Evolutionary conservation across 2,329 filamentous ascomycete species (phyloP), one percentile per base, ranked within the genome.

Genomic region (Diaporthe sp.): DNA sequence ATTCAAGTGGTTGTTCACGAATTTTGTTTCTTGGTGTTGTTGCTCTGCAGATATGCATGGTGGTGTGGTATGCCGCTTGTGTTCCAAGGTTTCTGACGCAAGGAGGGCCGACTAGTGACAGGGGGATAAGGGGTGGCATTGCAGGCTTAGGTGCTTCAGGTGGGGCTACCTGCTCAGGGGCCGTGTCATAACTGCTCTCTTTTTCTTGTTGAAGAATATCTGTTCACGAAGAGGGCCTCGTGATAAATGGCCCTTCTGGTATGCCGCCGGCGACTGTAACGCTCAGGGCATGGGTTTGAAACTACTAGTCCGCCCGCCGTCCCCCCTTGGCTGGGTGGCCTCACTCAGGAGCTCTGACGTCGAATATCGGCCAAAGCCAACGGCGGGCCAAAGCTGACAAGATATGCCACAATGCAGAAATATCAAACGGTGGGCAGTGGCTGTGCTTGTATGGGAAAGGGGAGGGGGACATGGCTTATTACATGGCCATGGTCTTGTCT

Each of bases 241-340:
- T 68, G 63, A 39, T 39, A 19, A 19, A 10, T n/a, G 9, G 47
- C 47, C 10, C 2, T 22, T 25, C 61, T 35, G 42, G 30, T 51
- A 25, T 27, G 44, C 30, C 22, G 22, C 27, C 32, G 63, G 63
- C 39, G 63, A 37, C 19, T 68, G 30, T 51, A 35, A 68, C 63
- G 63, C 63, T 53, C 63, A 35, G 63, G 63, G 63, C 63, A 68
- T 68, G 63, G 63, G 63, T 50, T 53, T 68, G 63, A 68, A 68
- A 68, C 63, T 68, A 39, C 63, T 68, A 68, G 44, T 53, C 39
- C 32, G 4, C 63, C 32, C 32, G 32, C 63, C 22, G 44, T 25
- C 63, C 30, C 55, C 44, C 42, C 22, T 66, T 66, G 61, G 61
- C 61, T 66, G 61, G 61, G 30, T 66, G 63, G 63, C 63, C 63